Conservation (phyloP, 2,329 filamentous ascomycete genomes). For the Elsinoe batatas region DNA sequence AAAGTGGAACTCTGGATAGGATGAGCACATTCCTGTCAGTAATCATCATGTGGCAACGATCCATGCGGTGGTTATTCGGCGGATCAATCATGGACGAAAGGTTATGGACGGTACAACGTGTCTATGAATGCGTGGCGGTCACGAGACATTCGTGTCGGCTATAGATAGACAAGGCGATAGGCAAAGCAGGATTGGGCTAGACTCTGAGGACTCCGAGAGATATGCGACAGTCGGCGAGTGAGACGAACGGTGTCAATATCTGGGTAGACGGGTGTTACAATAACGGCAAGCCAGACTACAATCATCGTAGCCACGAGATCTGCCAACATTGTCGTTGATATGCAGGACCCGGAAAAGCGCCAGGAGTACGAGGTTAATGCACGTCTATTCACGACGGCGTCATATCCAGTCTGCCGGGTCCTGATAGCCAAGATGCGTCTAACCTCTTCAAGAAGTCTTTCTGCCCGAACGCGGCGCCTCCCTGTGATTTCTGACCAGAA, state of each 20-base stretch:
- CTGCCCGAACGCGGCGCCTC: conserved; percentile 6
- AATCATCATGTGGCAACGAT: not conserved
- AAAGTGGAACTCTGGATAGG: not conserved
- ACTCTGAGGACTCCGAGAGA: not conserved
- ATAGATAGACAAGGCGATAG: not conserved
- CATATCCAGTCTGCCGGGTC: conserved; percentile 4
- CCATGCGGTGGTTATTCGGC: not conserved
- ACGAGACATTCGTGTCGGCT: not conserved
- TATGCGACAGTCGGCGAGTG: not conserved
- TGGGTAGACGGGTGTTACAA: not conserved
- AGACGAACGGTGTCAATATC: not conserved
- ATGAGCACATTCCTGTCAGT: conserved; percentile 2
- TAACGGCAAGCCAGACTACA: conserved; percentile 1
- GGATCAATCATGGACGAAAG: not conserved
- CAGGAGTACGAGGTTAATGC: not conserved
- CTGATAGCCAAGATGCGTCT: too few species aligned
- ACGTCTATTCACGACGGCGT: not conserved
- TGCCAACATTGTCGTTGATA: not conserved
- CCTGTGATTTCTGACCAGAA: not conserved
- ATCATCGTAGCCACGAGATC: not conserved
- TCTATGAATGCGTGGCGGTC: not conserved
- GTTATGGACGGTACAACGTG: not conserved
- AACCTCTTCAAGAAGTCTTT: not conserved
- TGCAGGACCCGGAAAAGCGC: not conserved
- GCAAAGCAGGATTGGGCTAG: not conserved